Conservation (phyloP, 345 rosid genomes). For the Camelina neglecta region DNA sequence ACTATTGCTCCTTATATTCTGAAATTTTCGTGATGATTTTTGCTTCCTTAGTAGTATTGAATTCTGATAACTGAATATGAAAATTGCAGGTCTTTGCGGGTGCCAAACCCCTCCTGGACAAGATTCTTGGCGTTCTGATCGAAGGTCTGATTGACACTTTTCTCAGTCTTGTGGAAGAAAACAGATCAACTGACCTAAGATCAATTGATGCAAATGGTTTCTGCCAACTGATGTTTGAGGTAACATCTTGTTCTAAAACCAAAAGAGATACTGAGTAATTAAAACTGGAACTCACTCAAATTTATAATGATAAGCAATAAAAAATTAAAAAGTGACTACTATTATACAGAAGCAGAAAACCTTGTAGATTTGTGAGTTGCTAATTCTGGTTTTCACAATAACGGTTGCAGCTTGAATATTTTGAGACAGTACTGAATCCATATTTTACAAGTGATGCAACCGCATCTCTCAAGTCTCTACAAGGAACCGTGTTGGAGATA, state of each 20-base stretch:
- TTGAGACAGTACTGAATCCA: constrained; percentile 79
- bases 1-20: neutral
- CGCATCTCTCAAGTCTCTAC: constrained; percentile 76
- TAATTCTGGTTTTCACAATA: constrained; percentile 20
- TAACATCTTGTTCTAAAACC: constrained; percentile 37
- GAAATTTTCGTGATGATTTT: neutral
- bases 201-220: constrained; percentile 91
- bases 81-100: constrained; percentile 84
- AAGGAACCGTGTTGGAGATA: constrained; percentile 85
- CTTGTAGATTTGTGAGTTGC: constrained; percentile 8
- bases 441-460: constrained; percentile 83
- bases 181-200: constrained; percentile 62
- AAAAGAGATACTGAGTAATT: neutral
- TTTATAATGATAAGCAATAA: neutral
- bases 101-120: constrained; percentile 90
- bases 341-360: neutral
- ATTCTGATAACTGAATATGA: neutral
- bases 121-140: constrained; percentile 88
- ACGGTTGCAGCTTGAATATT: constrained; percentile 90
- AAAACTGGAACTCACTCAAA: neutral
- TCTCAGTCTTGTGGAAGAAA: constrained; percentile 80
- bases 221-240: constrained; percentile 99
- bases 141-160: constrained; percentile 96
- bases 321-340: neutral
- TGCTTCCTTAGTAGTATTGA: constrained; percentile 1